Base-by-base conservation (phyloP, 2,329 filamentous ascomycete genomes). In the Stagonosporopsis vannaccii region DNA sequence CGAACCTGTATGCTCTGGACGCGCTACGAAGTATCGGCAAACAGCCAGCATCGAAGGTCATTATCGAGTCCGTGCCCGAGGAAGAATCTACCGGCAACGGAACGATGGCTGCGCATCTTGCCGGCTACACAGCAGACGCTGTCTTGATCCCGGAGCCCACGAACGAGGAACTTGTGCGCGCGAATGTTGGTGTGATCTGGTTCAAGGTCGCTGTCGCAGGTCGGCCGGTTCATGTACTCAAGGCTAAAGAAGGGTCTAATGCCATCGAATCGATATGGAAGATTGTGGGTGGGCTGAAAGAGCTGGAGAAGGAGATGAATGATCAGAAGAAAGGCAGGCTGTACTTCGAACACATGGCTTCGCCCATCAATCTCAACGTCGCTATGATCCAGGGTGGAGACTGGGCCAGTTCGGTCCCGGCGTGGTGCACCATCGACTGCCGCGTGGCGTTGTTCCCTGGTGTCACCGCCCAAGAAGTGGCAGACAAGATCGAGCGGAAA, bases 1-100 rank as follows among this genome's bases (percentile, higher is more conserved):
- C 62, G 3, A 65, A 66, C 22, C 12, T 66, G 20, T 65, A 58
- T 40, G 63, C 63, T 9, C 45, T 65, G 2, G 63, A 66, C 43
- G 63, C 63, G 23, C 48, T 66, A 22, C 59, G 59, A 8, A 56
- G 52, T 23, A 64, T 66, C 8, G 63, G 61, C 19, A 59, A 65
- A 32, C 60, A 61, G n/a, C 63, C 63, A 2, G 63, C 61, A 3
- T 60, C 61, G 4, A 62, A 65, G 35, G 57, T 66, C 7, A 61
- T 63, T 33, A 56, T 66, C 23, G 54, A 66, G 26, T 64, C 61
- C 35, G 63, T 65, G 13, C 59, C 60, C 5, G 63, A 66, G 28
- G 63, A 66, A 12, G 63, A 66, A 12, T 64, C 59, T 2, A 66
- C 63, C 4, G 63, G 63, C 2, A 66, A 66, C 15, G 63, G 63